A percentile compares a stretch with the other conserved stretches of the same genome.
These are phyloP conservation scores for Plenodomus lindquistii DNA, from an alignment of 2,329 filamentous ascomycete species.

Conservation along the genomic window DNA sequence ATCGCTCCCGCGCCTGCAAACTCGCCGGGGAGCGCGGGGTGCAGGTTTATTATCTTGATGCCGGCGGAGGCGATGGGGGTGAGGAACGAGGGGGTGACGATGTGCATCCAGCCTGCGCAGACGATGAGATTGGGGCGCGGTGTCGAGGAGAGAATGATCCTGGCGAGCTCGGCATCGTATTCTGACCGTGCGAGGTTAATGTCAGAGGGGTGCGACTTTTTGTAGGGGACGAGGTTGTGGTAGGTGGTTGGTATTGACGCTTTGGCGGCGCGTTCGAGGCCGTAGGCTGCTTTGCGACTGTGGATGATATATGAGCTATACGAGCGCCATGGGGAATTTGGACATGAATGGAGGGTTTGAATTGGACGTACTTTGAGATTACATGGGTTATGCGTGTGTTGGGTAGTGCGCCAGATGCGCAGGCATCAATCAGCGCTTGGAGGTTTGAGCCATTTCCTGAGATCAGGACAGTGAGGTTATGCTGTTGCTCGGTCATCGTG, in stretches of 20 bases:
- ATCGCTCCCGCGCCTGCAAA: constrained; percentile 82
- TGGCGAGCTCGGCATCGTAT: constrained; percentile 77
- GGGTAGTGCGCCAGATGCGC: constrained; percentile 53
- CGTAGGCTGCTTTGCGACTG: constrained; percentile 62
- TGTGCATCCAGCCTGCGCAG: constrained; percentile 84
- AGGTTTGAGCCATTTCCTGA: constrained; percentile 73
- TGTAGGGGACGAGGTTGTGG: constrained; percentile 79
- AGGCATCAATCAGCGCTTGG: constrained; percentile 72
- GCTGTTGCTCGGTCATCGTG: constrained; percentile 32
- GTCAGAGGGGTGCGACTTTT: constrained; percentile 63
- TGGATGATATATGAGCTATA: neutral
- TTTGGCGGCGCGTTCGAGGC: constrained; percentile 62
- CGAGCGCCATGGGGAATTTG: neutral
- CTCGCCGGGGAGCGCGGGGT: constrained; percentile 73
- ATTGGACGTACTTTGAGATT: constrained; percentile 55
- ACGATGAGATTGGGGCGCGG: constrained; percentile 71
- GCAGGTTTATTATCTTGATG: constrained; percentile 78
- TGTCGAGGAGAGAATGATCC: constrained; percentile 64
- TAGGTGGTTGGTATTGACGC: constrained; percentile 73
- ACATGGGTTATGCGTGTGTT: constrained; percentile 63
- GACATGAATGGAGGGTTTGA: neutral
- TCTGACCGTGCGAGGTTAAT: constrained; percentile 60
- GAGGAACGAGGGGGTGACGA: constrained; percentile 72
- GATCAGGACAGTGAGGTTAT: constrained; percentile 65
- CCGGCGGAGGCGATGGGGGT: constrained; percentile 65